phyloP scores from a whole-genome alignment of 371 early-diverging fungal genomes.

The Mucor racemosus region DNA sequence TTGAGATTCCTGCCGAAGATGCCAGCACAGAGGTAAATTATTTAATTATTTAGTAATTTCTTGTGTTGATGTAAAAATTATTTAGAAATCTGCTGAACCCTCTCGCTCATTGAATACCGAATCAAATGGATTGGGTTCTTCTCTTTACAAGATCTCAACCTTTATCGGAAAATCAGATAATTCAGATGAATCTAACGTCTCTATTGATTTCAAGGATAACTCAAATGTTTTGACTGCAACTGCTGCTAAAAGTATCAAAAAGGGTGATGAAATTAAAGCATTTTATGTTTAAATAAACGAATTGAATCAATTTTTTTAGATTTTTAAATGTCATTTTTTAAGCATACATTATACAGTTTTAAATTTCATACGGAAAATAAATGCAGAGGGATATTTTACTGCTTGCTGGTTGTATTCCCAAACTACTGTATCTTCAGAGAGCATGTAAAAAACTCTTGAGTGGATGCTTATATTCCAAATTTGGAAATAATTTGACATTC shows the following conservation, averaged over 20 bases:
- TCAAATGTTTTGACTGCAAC: slow-evolving; percentile 58
- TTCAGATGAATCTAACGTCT: slow-evolving; percentile 56
- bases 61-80: background rate
- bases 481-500: no score
- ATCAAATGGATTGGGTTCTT: slow-evolving; percentile 67
- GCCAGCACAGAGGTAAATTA: slow-evolving; percentile 46
- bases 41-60: background rate
- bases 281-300: slow-evolving; percentile 23
- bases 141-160: slow-evolving; percentile 43
- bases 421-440: no score
- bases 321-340: background rate
- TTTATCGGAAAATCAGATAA: slow-evolving; percentile 35
- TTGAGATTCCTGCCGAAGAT: slow-evolving; percentile 47
- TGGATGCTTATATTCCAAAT: no score
- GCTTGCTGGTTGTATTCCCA: no score
- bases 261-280: slow-evolving; percentile 69
- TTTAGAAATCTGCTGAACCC: slow-evolving; percentile 35
- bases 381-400: no score
- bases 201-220: slow-evolving; percentile 55
- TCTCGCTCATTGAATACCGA: slow-evolving; percentile 44
- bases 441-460: no score
- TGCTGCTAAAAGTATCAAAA: slow-evolving; percentile 64
- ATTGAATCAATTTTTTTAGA: background rate
- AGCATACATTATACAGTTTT: background rate
- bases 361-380: background rate